These are phyloP conservation scores for Penicillium sp. DNA, from an alignment of 2,329 filamentous ascomycete genomes.

Conservation along the genomic window DNA sequence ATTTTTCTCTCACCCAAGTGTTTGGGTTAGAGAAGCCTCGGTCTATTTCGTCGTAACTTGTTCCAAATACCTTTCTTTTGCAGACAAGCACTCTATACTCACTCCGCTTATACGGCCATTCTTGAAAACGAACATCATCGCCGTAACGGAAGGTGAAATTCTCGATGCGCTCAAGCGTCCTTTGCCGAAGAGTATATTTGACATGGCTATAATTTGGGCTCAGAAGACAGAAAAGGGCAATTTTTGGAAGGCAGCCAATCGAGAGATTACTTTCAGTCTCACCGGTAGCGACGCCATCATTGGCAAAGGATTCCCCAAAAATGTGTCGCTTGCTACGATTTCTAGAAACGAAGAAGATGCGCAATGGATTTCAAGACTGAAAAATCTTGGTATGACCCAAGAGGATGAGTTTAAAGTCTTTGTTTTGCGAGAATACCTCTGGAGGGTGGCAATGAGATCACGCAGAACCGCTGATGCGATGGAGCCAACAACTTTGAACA, in stretches of 20 bases:
- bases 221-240: slow-evolving; percentile 71
- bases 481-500: slow-evolving; percentile 53
- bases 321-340: slow-evolving; percentile 56
- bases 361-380: slow-evolving; percentile 79
- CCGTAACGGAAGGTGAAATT: slow-evolving; percentile 68
- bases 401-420: slow-evolving; percentile 91
- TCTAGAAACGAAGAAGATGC: slow-evolving; percentile 88
- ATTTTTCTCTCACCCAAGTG: slow-evolving; percentile 89
- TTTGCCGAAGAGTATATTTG: slow-evolving; percentile 72
- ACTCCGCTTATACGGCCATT: slow-evolving; percentile 77
- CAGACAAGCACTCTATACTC: slow-evolving; percentile 80
- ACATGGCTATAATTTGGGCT: slow-evolving; percentile 83
- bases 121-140: slow-evolving; percentile 67
- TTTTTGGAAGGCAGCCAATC: slow-evolving; percentile 79
- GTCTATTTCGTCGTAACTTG: slow-evolving; percentile 77
- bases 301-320: slow-evolving; percentile 54
- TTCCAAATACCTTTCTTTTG: slow-evolving; percentile 68
- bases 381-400: slow-evolving; percentile 72
- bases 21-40: slow-evolving; percentile 90
- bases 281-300: slow-evolving; percentile 43
- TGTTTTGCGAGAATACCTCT: slow-evolving; percentile 83
- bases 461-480: slow-evolving; percentile 46
- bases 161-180: slow-evolving; percentile 82
- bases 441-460: slow-evolving; percentile 73
- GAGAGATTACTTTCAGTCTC: slow-evolving; percentile 66